Conservation (phyloP, 495 filamentous ascomycete species). For the Penicillium nucicola region DNA sequence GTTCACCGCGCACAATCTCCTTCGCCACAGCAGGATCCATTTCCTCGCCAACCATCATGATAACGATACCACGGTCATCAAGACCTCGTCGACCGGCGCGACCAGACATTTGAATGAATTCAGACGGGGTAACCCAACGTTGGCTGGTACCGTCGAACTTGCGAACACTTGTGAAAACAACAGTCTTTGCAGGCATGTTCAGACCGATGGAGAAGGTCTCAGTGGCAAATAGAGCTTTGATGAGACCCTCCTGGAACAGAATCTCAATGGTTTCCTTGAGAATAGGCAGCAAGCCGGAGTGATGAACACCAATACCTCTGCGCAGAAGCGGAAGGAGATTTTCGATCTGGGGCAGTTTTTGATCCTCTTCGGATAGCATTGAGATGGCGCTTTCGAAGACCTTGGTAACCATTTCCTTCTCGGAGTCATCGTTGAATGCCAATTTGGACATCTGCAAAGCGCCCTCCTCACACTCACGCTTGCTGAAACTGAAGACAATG, state of each 20-base stretch:
- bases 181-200: conserved; percentile 99
- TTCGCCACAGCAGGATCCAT: conserved; percentile 94
- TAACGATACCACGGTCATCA: conserved; percentile 97
- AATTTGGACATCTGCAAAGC: conserved; percentile 80
- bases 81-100: conserved; percentile 94
- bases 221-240: conserved; percentile 96
- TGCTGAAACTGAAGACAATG: conserved; percentile 99
- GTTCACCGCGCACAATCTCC: conserved; percentile 91
- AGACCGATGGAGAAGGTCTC: conserved; percentile 98
- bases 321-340: conserved; percentile 88
- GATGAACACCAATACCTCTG: conserved; percentile 94
- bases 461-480: conserved; percentile 85
- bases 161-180: conserved; percentile 92
- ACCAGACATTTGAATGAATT: conserved; percentile 98
- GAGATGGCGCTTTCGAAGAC: conserved; percentile 91
- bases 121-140: conserved; percentile 88
- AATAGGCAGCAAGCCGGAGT: conserved; percentile 92
- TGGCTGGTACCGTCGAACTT: conserved; percentile 87
- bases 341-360: conserved; percentile 78
- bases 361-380: conserved; percentile 87
- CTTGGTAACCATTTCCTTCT: conserved; percentile 90
- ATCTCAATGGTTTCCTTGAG: conserved; percentile 99
- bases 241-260: conserved; percentile 94
- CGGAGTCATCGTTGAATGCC: conserved; percentile 96
- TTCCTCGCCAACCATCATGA: conserved; percentile 97